Percentiles rank a stretch among this genome's conserved stretches.
phyloP scores from a whole-genome alignment of 1,284 basidiomycete genomes.

The Bondarzewia mesenterica region DNA sequence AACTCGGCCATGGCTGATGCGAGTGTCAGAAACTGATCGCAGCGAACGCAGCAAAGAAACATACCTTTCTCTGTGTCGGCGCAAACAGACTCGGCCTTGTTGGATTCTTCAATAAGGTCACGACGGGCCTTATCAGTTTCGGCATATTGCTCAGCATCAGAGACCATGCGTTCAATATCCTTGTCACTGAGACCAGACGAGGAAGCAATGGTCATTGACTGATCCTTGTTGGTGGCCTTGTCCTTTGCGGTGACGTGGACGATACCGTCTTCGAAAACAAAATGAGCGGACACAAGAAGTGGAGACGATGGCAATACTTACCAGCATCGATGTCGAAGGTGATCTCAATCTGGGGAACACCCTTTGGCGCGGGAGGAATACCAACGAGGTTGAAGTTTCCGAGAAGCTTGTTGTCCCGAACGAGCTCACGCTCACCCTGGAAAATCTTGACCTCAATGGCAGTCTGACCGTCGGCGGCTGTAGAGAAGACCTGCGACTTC shows the following conservation, averaged over 20 bases:
- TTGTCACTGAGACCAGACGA: conserved; percentile 94
- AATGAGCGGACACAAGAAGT: not conserved
- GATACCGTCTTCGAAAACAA: conserved; percentile 63
- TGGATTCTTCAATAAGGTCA: conserved; percentile 90
- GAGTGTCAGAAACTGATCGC: no score
- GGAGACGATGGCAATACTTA: conserved; percentile 22
- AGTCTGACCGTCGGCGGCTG: conserved; percentile 92
- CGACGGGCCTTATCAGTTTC: conserved; percentile 88
- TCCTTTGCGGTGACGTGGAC: conserved; percentile 96
- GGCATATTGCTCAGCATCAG: conserved; percentile 90
- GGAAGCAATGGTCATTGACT: conserved; percentile 95
- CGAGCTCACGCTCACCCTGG: conserved; percentile 98
- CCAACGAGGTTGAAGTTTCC: conserved; percentile 99
- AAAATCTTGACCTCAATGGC: conserved; percentile 97
- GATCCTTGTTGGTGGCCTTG: conserved; percentile 96
- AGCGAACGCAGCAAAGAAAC: conserved; percentile 13
- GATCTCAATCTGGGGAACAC: conserved; percentile 97
- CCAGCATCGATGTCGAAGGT: conserved; percentile 98
- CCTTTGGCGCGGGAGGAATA: conserved; percentile 96
- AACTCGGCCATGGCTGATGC: conserved; percentile 86
- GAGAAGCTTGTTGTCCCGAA: conserved; percentile 97
- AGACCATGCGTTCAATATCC: conserved; percentile 97
- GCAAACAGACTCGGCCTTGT: conserved; percentile 94
- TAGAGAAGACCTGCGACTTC: conserved; percentile 98
- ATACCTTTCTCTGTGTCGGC: conserved; percentile 91